phyloP scores from a whole-genome alignment of 441 rosid genomes.

The Croton laevigatus region DNA sequence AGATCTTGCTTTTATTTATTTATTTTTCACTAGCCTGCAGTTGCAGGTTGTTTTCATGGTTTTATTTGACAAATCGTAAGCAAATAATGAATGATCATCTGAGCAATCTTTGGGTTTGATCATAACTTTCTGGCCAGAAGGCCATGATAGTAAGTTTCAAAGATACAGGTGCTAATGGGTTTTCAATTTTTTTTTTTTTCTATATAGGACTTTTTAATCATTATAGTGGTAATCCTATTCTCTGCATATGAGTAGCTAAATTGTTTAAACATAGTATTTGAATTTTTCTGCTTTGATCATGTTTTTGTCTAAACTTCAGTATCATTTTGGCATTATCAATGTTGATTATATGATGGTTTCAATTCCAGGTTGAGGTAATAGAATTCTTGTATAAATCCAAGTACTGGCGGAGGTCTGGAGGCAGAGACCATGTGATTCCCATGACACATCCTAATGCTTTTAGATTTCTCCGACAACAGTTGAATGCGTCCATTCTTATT shows the following conservation, averaged over 20 bases:
- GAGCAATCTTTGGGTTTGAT: not conserved
- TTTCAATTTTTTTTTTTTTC: not conserved
- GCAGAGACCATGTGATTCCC: slow-evolving; percentile 92
- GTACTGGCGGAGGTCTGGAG: slow-evolving; percentile 91
- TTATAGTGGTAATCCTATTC: not conserved
- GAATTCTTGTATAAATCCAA: slow-evolving; percentile 59
- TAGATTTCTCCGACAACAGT: slow-evolving; percentile 76
- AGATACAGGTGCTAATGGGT: not conserved
- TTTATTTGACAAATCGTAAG: not conserved
- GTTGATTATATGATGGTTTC: slow-evolving; percentile 23
- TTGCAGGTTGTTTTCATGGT: not conserved
- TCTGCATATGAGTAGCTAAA: not conserved
- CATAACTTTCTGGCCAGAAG: not conserved
- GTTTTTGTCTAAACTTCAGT: slow-evolving; percentile 6
- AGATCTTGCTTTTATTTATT: not conserved
- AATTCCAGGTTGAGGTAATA: slow-evolving; percentile 66
- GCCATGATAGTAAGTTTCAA: not conserved
- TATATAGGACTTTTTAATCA: not conserved
- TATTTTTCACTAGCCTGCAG: not conserved
- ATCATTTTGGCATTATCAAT: not conserved
- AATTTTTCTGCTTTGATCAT: not conserved
- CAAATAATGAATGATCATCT: not conserved
- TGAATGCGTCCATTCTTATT: slow-evolving; percentile 80
- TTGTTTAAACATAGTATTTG: not conserved
- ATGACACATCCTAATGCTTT: slow-evolving; percentile 99